Percentiles rank a stretch among this genome's conserved stretches.
These are phyloP conservation scores for Trifolium pratense DNA, from an alignment of 306 rosid species.

Conservation along the genomic window DNA sequence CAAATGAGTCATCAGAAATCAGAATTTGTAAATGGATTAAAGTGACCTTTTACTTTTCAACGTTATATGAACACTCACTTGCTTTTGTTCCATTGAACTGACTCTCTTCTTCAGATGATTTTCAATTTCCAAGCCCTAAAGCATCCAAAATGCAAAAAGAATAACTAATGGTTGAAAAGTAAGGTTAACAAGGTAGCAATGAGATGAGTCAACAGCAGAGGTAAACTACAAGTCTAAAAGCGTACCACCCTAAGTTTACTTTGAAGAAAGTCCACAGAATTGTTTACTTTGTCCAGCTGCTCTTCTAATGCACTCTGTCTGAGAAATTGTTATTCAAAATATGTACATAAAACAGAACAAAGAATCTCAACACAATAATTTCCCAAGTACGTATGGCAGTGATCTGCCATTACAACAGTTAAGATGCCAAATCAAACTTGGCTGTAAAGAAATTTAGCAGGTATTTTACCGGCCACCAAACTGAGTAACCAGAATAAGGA, in stretches of 20 bases:
- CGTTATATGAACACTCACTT: conserved; percentile 57
- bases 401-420: conserved; percentile 24
- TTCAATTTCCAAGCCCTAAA: conserved; percentile 94
- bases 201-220: conserved; percentile 22
- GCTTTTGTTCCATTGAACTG: conserved; percentile 70
- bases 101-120: conserved; percentile 84
- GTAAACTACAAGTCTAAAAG: conserved; percentile 30
- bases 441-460: conserved; percentile 19
- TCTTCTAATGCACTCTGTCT: conserved; percentile 98
- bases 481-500: conserved; percentile 39
- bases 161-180: background rate
- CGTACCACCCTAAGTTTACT: conserved; percentile 83
- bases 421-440: conserved; percentile 24
- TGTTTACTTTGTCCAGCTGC: conserved; percentile 72
- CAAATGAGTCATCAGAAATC: conserved; percentile 44
- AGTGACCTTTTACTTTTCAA: conserved; percentile 17
- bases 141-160: conserved; percentile 45
- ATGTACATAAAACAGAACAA: conserved; percentile 52
- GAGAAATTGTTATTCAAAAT: conserved; percentile 79
- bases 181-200: conserved; percentile 3
- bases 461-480: background rate
- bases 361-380: conserved; percentile 41
- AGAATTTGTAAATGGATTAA: conserved; percentile 35
- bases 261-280: conserved; percentile 67
- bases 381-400: conserved; percentile 28